Evolutionary conservation across 805 yeast genomes (phyloP), one percentile per base, ranked within the genome.

Genomic region (Clavispora asparagi): DNA sequence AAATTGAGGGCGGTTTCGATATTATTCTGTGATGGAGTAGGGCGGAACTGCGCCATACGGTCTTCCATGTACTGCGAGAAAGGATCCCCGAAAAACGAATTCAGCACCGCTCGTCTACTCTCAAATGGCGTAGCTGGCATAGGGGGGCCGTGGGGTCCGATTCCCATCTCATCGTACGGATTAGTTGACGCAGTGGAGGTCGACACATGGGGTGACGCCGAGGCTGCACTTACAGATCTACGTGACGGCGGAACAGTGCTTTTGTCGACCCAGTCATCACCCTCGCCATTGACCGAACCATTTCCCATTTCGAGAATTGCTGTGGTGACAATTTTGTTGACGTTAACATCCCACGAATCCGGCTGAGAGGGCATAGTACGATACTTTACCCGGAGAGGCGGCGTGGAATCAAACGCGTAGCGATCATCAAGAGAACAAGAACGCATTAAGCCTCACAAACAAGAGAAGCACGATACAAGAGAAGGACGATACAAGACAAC

Each of bases 41-140:
- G 58, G 11, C 52, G 50, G 17, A 51, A 54, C 49, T 39, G 48
- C 10, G 44, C 39, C 49, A 51, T 43, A 5, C 57, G 53, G 14
- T 51, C 55, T 40, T 48, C 51, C 55, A 51, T 49, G 38, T 45
- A 49, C 43, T 46, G 50, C 10, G 49, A 41, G 32, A 53, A 49
- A 16, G 51, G 56, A 14, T 54, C 58, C 16, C 44, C 49, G 30
- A 53, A 49, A 9, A 52, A 27, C 6, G 49, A 48, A 6, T 45
- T 49, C 11, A 44, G 23, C 6, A 27, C 37, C 23, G 33, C 40
- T 10, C 40, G 33, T n/a, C 17, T 29, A 17, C 44, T n/a, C 12
- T 16, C 36, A 6, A 12, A 14, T 6, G 46, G 35, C 11, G 39
- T 43, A 8, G 39, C 43, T 6, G 56, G 57, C 14, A 43, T 31